These are phyloP conservation scores for Chlorella sp. DNA, from an alignment of 139 green algal genomes.

Conservation along the genomic window DNA sequence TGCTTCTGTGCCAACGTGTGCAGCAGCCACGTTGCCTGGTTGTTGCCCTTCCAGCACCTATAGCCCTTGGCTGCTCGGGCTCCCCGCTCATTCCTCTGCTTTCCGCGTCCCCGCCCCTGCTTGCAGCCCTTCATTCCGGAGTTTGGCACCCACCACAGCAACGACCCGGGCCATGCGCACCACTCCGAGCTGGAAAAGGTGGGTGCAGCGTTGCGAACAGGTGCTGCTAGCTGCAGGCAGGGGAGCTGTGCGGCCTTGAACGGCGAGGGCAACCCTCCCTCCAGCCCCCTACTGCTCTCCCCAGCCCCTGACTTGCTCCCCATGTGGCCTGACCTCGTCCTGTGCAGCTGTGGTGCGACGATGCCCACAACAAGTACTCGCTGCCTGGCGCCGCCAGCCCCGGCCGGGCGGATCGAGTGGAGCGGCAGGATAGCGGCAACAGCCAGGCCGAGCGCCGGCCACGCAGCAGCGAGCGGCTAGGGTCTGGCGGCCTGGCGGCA, in stretches of 20 bases:
- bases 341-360: background rate
- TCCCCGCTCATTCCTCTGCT: too few species aligned
- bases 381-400: background rate
- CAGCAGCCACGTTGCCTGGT: too few species aligned
- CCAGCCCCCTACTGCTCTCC: background rate
- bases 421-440: slow-evolving; percentile 21
- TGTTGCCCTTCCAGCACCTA: too few species aligned
- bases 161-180: background rate
- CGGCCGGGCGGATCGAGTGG: background rate
- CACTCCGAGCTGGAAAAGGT: slow-evolving; percentile 15
- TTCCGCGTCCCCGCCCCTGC: too few species aligned
- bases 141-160: slow-evolving; percentile 48
- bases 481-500: background rate
- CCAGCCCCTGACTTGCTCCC: background rate
- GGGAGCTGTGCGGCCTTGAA: background rate
- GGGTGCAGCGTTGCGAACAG: too few species aligned
- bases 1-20: too few species aligned
- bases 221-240: too few species aligned
- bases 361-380: background rate
- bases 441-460: slow-evolving; percentile 11
- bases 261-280: background rate
- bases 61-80: too few species aligned
- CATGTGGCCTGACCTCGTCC: background rate
- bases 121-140: slow-evolving; percentile 68
- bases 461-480: background rate